phyloP scores from a whole-genome alignment of 805 yeast species.

The Vanderwaltozyma yarrowii region DNA sequence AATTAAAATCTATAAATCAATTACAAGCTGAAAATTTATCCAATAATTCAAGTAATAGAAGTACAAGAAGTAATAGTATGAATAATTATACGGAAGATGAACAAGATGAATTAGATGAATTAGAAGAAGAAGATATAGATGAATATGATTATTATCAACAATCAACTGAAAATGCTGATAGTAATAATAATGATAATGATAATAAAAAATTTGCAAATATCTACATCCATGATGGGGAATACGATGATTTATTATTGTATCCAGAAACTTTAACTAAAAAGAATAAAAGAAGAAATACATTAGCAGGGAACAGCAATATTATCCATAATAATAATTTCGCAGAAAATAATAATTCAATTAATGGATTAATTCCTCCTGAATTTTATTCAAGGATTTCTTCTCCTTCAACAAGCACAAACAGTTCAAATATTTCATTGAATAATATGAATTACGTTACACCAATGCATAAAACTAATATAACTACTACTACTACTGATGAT shows the following conservation, averaged over 20 bases:
- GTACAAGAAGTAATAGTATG: too few relatives aligned
- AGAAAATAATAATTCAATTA: slow-evolving; percentile 1
- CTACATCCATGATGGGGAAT: slow-evolving; percentile 28
- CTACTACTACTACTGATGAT: neutral
- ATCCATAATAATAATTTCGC: neutral
- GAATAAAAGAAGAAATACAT: slow-evolving; percentile 3
- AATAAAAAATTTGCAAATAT: slow-evolving; percentile 18
- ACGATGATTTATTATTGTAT: slow-evolving; percentile 8
- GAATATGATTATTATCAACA: neutral
- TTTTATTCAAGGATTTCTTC: slow-evolving; percentile 27
- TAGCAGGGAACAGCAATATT: neutral
- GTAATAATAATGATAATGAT: neutral
- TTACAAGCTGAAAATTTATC: too few relatives aligned
- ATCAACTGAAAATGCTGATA: too few relatives aligned
- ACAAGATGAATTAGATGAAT: neutral
- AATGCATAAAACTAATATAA: neutral
- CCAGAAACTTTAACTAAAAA: neutral
- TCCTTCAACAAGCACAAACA: slow-evolving; percentile 25
- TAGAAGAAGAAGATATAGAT: neutral
- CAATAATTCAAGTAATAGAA: too few relatives aligned
- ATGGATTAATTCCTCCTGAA: slow-evolving; percentile 28
- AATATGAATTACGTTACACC: slow-evolving; percentile 4
- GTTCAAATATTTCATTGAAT: slow-evolving; percentile 20
- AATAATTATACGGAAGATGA: too few relatives aligned
- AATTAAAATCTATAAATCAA: too few relatives aligned